Percentiles rank a stretch among this genome's conserved stretches.
These are phyloP conservation scores for Eucalyptus viminalis DNA, from an alignment of 345 rosid species.

Conservation along the genomic window DNA sequence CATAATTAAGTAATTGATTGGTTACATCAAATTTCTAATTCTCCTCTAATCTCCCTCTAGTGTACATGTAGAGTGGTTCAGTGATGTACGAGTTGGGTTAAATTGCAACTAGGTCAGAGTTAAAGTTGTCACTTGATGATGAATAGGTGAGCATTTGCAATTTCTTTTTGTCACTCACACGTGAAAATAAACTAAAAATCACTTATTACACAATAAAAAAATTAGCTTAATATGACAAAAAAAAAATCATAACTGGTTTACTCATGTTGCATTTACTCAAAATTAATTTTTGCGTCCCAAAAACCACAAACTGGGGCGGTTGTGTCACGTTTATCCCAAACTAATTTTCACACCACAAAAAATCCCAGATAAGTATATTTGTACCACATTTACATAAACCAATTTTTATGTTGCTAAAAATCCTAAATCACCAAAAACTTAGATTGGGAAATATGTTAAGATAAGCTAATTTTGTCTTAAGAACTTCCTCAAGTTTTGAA, in stretches of 20 bases:
- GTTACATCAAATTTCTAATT: background rate
- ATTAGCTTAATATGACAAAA: background rate
- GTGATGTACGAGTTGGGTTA: background rate
- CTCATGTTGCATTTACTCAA: fast-evolving
- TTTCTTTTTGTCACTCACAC: background rate
- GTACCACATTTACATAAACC: background rate
- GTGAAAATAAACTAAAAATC: background rate
- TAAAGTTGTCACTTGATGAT: background rate
- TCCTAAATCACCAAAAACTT: background rate
- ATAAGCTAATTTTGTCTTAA: background rate
- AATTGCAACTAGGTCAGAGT: background rate
- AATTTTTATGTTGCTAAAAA: background rate
- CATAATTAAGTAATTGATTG: background rate
- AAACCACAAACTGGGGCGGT: fast-evolving
- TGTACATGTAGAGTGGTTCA: background rate
- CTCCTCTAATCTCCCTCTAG: background rate
- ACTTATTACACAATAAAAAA: background rate
- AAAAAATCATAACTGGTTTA: too few species aligned
- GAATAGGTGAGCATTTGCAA: background rate
- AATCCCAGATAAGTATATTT: fast-evolving
- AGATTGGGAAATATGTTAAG: background rate
- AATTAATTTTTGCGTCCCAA: too few species aligned
- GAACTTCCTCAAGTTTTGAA: background rate
- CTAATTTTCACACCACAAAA: fast-evolving
- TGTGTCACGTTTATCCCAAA: background rate